Evolutionary conservation across 2,329 filamentous ascomycete species (phyloP).

Genomic region (Xylaria sp.): DNA sequence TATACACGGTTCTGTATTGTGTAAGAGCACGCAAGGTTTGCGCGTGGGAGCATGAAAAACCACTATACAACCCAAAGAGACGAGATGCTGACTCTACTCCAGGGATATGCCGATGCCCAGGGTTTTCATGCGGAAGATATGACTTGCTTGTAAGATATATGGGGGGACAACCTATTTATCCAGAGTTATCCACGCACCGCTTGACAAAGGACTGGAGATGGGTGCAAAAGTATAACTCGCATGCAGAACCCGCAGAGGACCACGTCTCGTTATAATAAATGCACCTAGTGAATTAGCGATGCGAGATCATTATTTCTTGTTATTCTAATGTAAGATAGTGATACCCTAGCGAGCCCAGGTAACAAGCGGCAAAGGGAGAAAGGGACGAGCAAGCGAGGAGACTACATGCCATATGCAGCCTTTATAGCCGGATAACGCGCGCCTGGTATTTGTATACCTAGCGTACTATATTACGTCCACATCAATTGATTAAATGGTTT

Average conservation of each 20-base stretch:
- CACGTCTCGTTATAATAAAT: neutral
- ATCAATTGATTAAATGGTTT: constrained; percentile 23
- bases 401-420: neutral
- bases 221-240: neutral
- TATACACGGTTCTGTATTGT: too few species aligned
- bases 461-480: neutral
- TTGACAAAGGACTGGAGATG: neutral
- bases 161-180: constrained; percentile 24
- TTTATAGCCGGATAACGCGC: constrained; percentile 31
- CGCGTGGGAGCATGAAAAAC: too few species aligned
- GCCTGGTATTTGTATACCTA: neutral
- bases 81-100: neutral
- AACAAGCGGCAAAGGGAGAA: neutral
- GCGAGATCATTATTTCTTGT: neutral
- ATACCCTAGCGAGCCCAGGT: neutral
- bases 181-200: constrained; percentile 3
- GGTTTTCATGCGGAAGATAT: constrained; percentile 2
- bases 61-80: neutral
- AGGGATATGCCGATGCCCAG: constrained; percentile 16
- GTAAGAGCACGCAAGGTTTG: too few species aligned
- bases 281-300: neutral
- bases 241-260: neutral
- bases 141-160: neutral
- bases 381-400: neutral
- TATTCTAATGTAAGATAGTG: neutral